Evolutionary conservation across 1,284 basidiomycete species (phyloP).

Genomic region (Moesziomyces parantarcticus): DNA sequence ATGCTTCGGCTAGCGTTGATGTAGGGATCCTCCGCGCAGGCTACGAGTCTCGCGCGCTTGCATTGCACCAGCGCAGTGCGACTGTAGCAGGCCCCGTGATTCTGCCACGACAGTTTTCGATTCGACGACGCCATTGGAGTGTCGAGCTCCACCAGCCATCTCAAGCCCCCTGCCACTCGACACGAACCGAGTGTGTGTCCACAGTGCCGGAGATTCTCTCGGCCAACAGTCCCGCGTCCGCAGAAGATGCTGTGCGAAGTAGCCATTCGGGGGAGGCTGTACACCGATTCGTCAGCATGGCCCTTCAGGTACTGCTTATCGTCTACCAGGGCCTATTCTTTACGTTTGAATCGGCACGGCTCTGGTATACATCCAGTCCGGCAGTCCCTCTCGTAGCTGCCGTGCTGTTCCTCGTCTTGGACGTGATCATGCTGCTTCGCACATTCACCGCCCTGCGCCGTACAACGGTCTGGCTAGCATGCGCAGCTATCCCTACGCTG

Average conservation of each 20-base stretch:
- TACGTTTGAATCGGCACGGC: constrained; percentile 23
- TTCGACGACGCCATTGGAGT: constrained; percentile 13
- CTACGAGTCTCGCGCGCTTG: too few relatives aligned
- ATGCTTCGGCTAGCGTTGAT: too few relatives aligned
- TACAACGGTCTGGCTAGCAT: not conserved
- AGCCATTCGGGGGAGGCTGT: too few relatives aligned
- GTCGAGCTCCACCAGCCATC: too few relatives aligned
- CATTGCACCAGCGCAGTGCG: constrained; percentile 7
- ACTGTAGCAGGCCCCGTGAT: constrained; percentile 1
- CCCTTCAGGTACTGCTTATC: constrained; percentile 2
- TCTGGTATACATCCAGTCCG: constrained; percentile 18
- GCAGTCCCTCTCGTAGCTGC: constrained; percentile 15
- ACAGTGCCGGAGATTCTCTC: too few relatives aligned
- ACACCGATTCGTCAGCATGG: not conserved
- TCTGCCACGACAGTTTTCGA: constrained; percentile 10
- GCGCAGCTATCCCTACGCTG: not conserved
- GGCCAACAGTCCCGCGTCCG: too few relatives aligned
- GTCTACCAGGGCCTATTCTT: constrained; percentile 21
- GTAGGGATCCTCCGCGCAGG: too few relatives aligned
- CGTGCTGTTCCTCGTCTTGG: constrained; percentile 11
- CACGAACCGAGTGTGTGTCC: too few relatives aligned
- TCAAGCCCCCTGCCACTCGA: too few relatives aligned
- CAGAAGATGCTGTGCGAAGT: too few relatives aligned
- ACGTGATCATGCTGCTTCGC: constrained; percentile 10
- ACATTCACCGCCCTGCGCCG: not conserved